phyloP scores from a whole-genome alignment of 2,329 filamentous ascomycete genomes.

The Botryotinia narcissicola region DNA sequence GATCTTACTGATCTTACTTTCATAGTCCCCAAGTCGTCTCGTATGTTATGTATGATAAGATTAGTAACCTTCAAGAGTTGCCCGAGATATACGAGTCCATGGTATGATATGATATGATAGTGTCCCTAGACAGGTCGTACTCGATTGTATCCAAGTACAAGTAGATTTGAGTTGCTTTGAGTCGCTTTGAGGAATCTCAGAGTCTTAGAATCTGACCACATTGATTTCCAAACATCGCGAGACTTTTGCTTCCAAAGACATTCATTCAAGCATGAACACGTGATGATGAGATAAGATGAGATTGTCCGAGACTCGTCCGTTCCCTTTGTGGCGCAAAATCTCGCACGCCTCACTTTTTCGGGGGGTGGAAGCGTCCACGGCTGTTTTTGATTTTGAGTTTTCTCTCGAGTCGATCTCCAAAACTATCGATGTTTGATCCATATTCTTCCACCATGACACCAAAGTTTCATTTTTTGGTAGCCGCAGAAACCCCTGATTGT shows the following conservation, averaged over 20 bases:
- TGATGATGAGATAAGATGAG: background rate
- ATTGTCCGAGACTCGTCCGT: background rate
- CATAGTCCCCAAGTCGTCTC: background rate
- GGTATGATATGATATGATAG: background rate
- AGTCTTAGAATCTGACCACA: background rate
- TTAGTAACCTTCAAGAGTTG: background rate
- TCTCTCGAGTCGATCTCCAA: conserved; percentile 8
- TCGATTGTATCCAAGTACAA: background rate
- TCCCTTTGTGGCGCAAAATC: conserved; percentile 4
- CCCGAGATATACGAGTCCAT: background rate
- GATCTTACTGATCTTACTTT: background rate
- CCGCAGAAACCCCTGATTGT: background rate
- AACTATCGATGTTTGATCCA: conserved; percentile 20
- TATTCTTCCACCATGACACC: conserved; percentile 1
- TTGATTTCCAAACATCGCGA: background rate
- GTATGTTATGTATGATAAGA: background rate
- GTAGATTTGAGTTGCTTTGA: background rate
- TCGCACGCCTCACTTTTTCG: conserved; percentile 10
- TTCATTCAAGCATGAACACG: too few species aligned
- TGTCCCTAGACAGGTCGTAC: background rate
- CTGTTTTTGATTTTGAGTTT: background rate
- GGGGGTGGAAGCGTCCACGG: background rate
- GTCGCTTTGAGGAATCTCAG: background rate
- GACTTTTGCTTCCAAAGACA: background rate
- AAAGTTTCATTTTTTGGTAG: conserved; percentile 9